phyloP scores from a whole-genome alignment of 306 rosid species.

The Ormosia semicastrata region DNA sequence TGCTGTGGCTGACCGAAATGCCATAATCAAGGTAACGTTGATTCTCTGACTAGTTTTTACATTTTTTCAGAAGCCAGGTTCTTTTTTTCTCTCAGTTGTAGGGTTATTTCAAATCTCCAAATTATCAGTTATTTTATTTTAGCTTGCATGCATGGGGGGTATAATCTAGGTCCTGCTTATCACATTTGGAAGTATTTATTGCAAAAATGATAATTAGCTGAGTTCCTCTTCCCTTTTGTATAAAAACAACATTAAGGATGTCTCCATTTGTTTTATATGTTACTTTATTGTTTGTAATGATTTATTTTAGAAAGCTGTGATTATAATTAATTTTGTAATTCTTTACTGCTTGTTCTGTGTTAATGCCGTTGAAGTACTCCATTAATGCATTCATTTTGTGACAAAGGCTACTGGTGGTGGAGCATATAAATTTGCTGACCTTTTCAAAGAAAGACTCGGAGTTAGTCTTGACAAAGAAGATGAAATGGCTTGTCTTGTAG shows the following conservation, averaged over 20 bases:
- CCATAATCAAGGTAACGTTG: slow-evolving; percentile 65
- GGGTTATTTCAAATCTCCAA: background rate
- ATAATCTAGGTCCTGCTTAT: background rate
- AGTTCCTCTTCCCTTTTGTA: background rate
- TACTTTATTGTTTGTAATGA: background rate
- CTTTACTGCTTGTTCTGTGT: background rate
- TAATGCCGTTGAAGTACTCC: background rate
- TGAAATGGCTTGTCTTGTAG: slow-evolving; percentile 83
- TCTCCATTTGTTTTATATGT: background rate
- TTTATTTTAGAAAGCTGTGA: background rate
- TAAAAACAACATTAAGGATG: background rate
- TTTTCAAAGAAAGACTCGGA: slow-evolving; percentile 85
- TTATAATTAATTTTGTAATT: background rate
- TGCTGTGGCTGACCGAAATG: slow-evolving; percentile 41
- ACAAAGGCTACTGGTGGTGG: slow-evolving; percentile 94
- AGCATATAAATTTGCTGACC: slow-evolving; percentile 82
- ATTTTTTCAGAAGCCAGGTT: slow-evolving; percentile 2
- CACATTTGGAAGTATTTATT: background rate
- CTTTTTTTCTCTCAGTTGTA: background rate
- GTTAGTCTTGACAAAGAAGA: slow-evolving; percentile 87
- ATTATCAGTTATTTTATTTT: background rate
- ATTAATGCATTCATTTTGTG: slow-evolving; percentile 18
- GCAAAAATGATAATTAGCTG: background rate
- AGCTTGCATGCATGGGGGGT: background rate
- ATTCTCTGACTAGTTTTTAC: background rate